phyloP scores from a whole-genome alignment of 2,329 filamentous ascomycete genomes.

The Botryotinia calthae region DNA sequence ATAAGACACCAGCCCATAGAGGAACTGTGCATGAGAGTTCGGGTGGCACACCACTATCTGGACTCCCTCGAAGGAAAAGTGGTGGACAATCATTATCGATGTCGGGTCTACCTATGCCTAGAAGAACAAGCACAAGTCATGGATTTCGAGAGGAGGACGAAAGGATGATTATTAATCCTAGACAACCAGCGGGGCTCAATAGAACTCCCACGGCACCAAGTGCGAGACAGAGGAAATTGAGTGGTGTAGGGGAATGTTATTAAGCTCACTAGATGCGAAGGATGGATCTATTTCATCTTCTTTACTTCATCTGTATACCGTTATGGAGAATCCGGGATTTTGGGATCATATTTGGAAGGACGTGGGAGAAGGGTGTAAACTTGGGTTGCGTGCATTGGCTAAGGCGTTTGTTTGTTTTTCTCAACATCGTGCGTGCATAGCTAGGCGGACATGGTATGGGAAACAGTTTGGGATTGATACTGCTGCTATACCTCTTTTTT shows the following conservation, averaged over 20 bases:
- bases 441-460: conserved; percentile 13
- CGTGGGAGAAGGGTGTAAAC: background rate
- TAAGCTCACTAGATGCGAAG: conserved; percentile 34
- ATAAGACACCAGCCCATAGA: conserved; percentile 44
- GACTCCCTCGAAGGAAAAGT: conserved; percentile 51
- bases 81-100: conserved; percentile 41
- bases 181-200: background rate
- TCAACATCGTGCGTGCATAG: conserved; percentile 15
- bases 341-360: background rate
- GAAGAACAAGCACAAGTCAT: conserved; percentile 35
- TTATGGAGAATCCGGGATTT: conserved; percentile 23
- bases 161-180: conserved; percentile 31
- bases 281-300: background rate
- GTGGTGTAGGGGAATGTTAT: conserved; percentile 57
- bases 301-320: conserved; percentile 24
- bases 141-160: conserved; percentile 30
- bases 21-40: conserved; percentile 42
- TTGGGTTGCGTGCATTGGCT: conserved; percentile 28
- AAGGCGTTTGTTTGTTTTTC: conserved; percentile 22
- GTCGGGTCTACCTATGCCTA: conserved; percentile 16
- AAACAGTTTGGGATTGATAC: conserved; percentile 15
- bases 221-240: conserved; percentile 46
- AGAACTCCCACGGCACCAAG: conserved; percentile 16
- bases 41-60: conserved; percentile 46
- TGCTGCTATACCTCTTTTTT: conserved; percentile 16